phyloP scores from a whole-genome alignment of 208 protist species.

The Naegleria gruberi region DNA sequence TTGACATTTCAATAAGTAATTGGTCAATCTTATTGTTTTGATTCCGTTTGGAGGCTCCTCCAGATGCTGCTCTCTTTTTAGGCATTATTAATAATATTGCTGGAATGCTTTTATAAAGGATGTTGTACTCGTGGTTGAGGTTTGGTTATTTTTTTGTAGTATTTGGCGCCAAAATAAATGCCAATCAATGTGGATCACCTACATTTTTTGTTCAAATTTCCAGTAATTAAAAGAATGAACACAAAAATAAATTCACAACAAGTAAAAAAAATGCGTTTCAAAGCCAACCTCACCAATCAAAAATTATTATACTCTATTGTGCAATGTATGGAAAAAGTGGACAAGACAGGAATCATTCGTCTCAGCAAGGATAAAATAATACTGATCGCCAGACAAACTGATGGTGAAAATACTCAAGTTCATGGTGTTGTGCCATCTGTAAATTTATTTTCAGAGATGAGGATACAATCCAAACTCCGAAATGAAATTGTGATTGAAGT shows the following conservation, averaged over 20 bases:
- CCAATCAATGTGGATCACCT: too few species aligned
- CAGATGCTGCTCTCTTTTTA: not conserved
- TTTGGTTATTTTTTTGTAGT: not conserved
- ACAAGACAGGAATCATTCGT: not conserved
- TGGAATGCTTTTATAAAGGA: too few species aligned
- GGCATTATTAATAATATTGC: too few species aligned
- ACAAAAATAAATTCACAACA: not conserved
- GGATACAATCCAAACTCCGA: not conserved
- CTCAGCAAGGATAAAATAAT: not conserved
- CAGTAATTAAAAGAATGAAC: too few species aligned
- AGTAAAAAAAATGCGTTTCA: not conserved
- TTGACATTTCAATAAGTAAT: not conserved
- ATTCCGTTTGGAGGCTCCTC: not conserved
- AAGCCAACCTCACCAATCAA: not conserved
- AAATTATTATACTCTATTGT: not conserved
- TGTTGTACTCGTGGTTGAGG: too few species aligned
- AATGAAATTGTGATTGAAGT: not conserved
- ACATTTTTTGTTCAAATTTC: too few species aligned
- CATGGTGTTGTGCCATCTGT: not conserved
- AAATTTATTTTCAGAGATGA: not conserved
- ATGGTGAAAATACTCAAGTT: not conserved
- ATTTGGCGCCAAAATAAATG: not conserved
- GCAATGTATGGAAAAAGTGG: not conserved
- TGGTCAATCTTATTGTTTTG: not conserved
- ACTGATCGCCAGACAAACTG: not conserved